phyloP scores from a whole-genome alignment of 2,329 filamentous ascomycete species.

The Epichloe brachyelytri region DNA sequence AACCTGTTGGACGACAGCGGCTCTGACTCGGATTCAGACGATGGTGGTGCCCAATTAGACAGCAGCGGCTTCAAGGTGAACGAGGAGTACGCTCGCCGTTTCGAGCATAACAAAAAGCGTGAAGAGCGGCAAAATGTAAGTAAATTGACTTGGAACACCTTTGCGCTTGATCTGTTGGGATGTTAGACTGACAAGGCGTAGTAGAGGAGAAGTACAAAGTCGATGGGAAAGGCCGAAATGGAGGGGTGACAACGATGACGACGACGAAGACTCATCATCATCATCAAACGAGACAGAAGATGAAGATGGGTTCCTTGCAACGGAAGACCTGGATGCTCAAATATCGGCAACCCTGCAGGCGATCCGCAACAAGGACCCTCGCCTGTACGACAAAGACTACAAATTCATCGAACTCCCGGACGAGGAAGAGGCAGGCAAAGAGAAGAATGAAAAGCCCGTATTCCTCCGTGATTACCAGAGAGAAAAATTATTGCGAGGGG shows the following conservation, averaged over 20 bases:
- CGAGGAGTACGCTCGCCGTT: constrained; percentile 74
- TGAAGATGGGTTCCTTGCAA: constrained; percentile 77
- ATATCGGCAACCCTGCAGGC: constrained; percentile 80
- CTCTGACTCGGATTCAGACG: constrained; percentile 36
- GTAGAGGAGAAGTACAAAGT: constrained; percentile 77
- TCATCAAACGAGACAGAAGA: constrained; percentile 76
- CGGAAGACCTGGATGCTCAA: constrained; percentile 71
- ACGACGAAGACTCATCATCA: constrained; percentile 38
- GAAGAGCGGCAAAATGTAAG: constrained; percentile 65
- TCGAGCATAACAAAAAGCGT: constrained; percentile 95
- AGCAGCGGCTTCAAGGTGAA: constrained; percentile 64
- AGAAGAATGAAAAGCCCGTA: constrained; percentile 71
- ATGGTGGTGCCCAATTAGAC: constrained; percentile 27
- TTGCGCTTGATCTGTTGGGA: not conserved
- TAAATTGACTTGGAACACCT: constrained; percentile 7
- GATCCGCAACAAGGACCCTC: constrained; percentile 80
- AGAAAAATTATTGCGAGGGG: constrained; percentile 69
- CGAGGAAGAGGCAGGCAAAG: constrained; percentile 25
- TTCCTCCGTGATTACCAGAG: constrained; percentile 84
- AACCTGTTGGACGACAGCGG: constrained; percentile 44
- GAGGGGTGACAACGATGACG: constrained; percentile 16
- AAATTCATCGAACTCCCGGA: constrained; percentile 66
- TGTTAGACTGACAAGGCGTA: constrained; percentile 21
- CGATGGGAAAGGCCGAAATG: constrained; percentile 22
- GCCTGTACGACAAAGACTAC: constrained; percentile 68